These are phyloP conservation scores for Psilocybe azurescens DNA, from an alignment of 768 basidiomycete species.

Conservation along the genomic window DNA sequence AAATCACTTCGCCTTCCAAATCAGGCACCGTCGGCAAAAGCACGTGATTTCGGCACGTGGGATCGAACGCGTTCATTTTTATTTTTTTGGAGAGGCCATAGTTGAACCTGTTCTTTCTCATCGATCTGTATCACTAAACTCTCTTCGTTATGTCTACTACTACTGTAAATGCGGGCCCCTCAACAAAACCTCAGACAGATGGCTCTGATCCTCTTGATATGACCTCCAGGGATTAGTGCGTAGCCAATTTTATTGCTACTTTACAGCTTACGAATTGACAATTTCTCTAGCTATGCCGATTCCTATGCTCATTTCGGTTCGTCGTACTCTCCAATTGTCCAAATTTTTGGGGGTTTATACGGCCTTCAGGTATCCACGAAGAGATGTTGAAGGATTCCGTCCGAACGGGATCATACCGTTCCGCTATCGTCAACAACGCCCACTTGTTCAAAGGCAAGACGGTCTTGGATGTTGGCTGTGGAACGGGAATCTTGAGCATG, in stretches of 20 bases:
- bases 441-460: conserved; percentile 97
- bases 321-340: conserved; percentile 19
- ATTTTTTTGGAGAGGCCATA: conserved; percentile 7
- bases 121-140: conserved; percentile 17
- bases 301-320: conserved; percentile 95
- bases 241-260: conserved; percentile 37
- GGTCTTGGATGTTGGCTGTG: conserved; percentile 97
- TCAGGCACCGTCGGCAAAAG: conserved; percentile 1
- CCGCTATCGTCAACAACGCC: conserved; percentile 91
- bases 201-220: conserved; percentile 49
- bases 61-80: conserved; percentile 19
- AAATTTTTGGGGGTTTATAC: conserved; percentile 9
- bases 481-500: conserved; percentile 98
- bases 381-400: conserved; percentile 99
- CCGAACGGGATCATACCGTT: conserved; percentile 93
- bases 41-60: conserved; percentile 21
- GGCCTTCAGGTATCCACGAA: conserved; percentile 87
- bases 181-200: conserved; percentile 28
- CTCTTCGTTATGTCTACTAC: conserved; percentile 21
- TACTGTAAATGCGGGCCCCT: conserved; percentile 34
- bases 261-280: conserved; percentile 27
- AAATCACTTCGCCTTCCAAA: conserved; percentile 6
- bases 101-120: conserved; percentile 9
- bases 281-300: conserved; percentile 81
- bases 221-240: conserved; percentile 90